These are phyloP conservation scores for Penicillium palitans DNA, from an alignment of 2,329 filamentous ascomycete genomes.

Conservation along the genomic window DNA sequence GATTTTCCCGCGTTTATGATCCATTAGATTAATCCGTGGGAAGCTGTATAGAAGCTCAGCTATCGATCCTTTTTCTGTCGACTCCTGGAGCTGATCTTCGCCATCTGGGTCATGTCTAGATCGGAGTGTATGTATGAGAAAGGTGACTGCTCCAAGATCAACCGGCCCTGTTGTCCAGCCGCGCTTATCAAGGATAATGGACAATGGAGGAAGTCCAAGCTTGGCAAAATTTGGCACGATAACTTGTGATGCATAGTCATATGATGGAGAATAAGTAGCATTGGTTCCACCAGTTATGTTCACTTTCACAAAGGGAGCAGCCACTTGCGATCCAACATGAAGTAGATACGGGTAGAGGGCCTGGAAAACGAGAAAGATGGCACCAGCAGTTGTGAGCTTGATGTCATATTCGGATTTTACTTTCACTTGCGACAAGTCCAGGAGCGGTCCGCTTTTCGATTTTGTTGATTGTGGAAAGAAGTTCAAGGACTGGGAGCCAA, in stretches of 20 bases:
- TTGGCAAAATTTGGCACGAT: constrained; percentile 54
- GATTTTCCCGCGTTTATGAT: constrained; percentile 32
- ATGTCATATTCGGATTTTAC: constrained; percentile 42
- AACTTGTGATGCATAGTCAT: constrained; percentile 58
- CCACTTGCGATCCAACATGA: constrained; percentile 37
- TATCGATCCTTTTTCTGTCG: background rate
- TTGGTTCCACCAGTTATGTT: constrained; percentile 60
- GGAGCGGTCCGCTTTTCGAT: constrained; percentile 11
- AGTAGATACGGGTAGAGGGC: constrained; percentile 60
- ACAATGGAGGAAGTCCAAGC: constrained; percentile 53
- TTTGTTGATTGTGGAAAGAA: constrained; percentile 31
- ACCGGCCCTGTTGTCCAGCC: constrained; percentile 55
- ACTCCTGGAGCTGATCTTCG: background rate
- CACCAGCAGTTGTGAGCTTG: constrained; percentile 52
- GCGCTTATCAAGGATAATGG: constrained; percentile 46
- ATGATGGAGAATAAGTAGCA: constrained; percentile 55
- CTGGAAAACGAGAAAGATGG: constrained; percentile 58
- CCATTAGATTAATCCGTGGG: constrained; percentile 35
- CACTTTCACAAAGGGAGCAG: constrained; percentile 35
- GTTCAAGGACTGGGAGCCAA: constrained; percentile 38
- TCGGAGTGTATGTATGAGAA: constrained; percentile 49
- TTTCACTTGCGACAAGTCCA: constrained; percentile 10
- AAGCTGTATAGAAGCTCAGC: constrained; percentile 20
- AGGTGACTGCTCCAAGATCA: constrained; percentile 52
- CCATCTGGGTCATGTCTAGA: background rate